These are phyloP conservation scores for Taphrina flavorubra DNA, from an alignment of 1,139 yeast genomes.

Conservation along the genomic window DNA sequence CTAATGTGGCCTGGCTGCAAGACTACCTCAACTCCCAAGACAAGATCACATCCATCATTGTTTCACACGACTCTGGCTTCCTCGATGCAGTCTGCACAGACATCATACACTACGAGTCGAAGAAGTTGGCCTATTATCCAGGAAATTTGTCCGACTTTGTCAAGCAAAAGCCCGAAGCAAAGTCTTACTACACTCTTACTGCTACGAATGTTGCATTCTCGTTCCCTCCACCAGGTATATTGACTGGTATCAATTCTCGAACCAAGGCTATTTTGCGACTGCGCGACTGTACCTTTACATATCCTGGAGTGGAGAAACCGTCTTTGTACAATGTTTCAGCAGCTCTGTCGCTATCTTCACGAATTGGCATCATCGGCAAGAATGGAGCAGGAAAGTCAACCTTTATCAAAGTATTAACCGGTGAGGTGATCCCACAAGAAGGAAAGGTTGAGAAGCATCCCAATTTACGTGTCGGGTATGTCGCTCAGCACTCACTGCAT, in stretches of 20 bases:
- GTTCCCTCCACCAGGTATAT: conserved; percentile 99
- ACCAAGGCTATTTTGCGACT: conserved; percentile 99
- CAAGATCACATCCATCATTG: conserved; percentile 97
- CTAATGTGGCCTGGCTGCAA: conserved; percentile 91
- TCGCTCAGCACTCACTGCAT: conserved; percentile 97
- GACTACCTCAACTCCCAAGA: conserved; percentile 88
- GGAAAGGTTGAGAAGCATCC: conserved; percentile 98
- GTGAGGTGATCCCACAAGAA: conserved; percentile 79
- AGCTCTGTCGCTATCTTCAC: conserved; percentile 98
- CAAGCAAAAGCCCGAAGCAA: conserved; percentile 98
- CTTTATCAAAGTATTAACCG: conserved; percentile 93
- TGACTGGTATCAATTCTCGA: conserved; percentile 99
- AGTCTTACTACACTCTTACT: conserved; percentile 97
- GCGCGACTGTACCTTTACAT: conserved; percentile 95
- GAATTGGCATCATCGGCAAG: conserved; percentile 96
- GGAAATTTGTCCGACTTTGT: conserved; percentile 99
- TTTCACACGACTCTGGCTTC: conserved; percentile 99
- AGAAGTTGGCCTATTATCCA: conserved; percentile 98
- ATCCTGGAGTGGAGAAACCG: conserved; percentile 97
- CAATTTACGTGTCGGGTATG: conserved; percentile 95
- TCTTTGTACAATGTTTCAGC: conserved; percentile 87
- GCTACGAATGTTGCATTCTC: conserved; percentile 94
- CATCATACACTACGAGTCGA: conserved; percentile 99
- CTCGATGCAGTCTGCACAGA: conserved; percentile 96
- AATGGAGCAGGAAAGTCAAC: conserved; percentile 99